A percentile compares a stretch with the other conserved stretches of the same genome.
These are phyloP conservation scores for Neltuma alba DNA, from an alignment of 306 rosid genomes.

Conservation along the genomic window DNA sequence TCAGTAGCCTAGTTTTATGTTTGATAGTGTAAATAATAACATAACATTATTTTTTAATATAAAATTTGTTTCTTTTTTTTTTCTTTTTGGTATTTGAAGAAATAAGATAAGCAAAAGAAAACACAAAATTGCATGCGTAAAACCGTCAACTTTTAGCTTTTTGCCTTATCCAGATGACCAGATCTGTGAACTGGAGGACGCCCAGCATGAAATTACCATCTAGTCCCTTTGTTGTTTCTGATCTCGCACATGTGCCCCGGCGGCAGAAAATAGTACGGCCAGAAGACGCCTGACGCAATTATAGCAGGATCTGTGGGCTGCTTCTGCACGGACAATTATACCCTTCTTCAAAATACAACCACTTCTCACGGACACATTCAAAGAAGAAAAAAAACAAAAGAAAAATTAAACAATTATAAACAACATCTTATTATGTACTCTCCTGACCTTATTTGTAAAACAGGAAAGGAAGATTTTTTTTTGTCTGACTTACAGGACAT, in stretches of 20 bases:
- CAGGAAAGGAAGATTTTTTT: no score
- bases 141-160: constrained; percentile 21
- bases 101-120: no score
- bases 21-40: no score
- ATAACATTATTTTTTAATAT: no score
- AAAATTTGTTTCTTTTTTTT: no score
- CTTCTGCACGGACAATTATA: constrained; percentile 12
- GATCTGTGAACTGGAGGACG: constrained; percentile 28
- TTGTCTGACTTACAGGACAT: no score
- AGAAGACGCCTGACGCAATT: not conserved
- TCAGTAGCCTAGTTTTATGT: no score
- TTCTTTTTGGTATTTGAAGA: constrained; percentile 24
- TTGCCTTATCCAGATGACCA: constrained; percentile 26
- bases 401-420: no score
- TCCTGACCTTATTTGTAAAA: no score
- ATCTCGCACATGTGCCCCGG: constrained; percentile 25
- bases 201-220: constrained; percentile 28
- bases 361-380: not conserved
- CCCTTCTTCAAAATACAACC: not conserved
- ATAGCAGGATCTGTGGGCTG: constrained; percentile 4
- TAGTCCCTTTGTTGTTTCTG: constrained; percentile 33
- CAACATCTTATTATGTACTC: no score
- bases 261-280: constrained; percentile 29
- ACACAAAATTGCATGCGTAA: constrained; percentile 19
- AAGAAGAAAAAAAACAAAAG: no score